Evolutionary conservation across 2,329 filamentous ascomycete genomes (phyloP), one percentile per base, ranked within the genome.

Genomic region (Colletotrichum noveboracense): DNA sequence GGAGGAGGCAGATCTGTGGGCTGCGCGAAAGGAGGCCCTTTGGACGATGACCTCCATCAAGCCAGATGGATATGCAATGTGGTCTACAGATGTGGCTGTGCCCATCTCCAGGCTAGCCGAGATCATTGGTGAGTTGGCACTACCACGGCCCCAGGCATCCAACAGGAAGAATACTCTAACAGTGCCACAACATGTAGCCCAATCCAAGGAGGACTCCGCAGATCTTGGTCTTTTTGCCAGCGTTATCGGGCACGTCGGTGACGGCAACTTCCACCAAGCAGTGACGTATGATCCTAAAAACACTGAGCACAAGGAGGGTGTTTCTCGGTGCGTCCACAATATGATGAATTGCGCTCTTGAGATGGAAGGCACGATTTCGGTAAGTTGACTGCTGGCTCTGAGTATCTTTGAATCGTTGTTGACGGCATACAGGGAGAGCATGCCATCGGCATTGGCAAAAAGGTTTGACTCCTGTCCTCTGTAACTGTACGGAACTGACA

Each of bases 61-160:
- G 74, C 87, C 91, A 65, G 86, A 90, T 28, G 88, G 89, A 0
- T 88, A 88, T 3, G 90, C 93, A 78, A 90, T 95, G 30, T 96
- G 94, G 94, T 95, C 94, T 0, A 96, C 94, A 0, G 94, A 96
- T 81, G 94, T 96, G 24, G 94, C 94, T 0, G 94, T 96, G 1
- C 94, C 94, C 0, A 91, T 96, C 64, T 94, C 92, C 18, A 87
- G 88, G 52, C 85, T 96, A 76, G 91, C 94, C 2, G 91, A 94
- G 78, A 93, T 96, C 70, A 94, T 96, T 65, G 84, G 83, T 80
- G 70, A 75, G 79, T 75, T 75, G 58, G 55, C 75, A 4, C 60
- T 70, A 2, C 6, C 43, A 21, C n/a, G 1, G 43, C 6, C 2
- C n/a, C 12, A 52, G n/a, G 43, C 43, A 48, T 21, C 18, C 18